These are phyloP conservation scores for Panicum virgatum DNA, from an alignment of 202 grass and related monocot genomes.

Conservation along the genomic window DNA sequence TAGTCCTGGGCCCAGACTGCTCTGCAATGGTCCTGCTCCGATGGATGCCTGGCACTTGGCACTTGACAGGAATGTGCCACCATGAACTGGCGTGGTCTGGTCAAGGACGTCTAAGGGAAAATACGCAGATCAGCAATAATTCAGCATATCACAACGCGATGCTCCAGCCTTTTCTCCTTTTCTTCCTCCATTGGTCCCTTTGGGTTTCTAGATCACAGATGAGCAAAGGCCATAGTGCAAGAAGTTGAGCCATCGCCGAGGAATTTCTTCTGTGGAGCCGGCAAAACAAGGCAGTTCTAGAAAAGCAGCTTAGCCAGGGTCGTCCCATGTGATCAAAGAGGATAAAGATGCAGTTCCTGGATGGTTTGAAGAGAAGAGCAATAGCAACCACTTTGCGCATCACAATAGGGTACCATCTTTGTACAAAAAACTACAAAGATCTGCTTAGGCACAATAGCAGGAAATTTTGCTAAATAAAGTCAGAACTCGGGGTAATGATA, in stretches of 20 bases:
- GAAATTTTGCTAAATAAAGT: constrained; percentile 20
- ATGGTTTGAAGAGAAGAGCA: neutral
- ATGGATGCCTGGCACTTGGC: neutral
- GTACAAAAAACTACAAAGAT: constrained; percentile 28
- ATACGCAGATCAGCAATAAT: constrained; percentile 33
- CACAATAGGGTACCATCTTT: neutral
- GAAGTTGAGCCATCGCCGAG: neutral
- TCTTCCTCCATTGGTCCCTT: neutral
- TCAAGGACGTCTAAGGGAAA: neutral
- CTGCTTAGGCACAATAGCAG: neutral
- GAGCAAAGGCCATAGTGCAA: neutral
- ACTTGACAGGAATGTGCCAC: neutral
- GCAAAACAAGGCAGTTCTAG: neutral
- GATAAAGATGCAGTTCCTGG: neutral
- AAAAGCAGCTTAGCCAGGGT: constrained; percentile 16
- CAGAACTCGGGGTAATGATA: neutral
- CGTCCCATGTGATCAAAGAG: neutral
- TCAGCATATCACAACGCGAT: constrained; percentile 1
- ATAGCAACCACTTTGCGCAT: neutral
- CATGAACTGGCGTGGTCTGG: neutral
- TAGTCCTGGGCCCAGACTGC: neutral
- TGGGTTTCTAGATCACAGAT: constrained; percentile 4
- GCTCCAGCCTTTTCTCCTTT: neutral
- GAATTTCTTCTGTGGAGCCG: constrained; percentile 6
- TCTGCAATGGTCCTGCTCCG: neutral